These are phyloP conservation scores for Cryphonectria carpinicola DNA, from an alignment of 2,329 filamentous ascomycete species.

Conservation along the genomic window DNA sequence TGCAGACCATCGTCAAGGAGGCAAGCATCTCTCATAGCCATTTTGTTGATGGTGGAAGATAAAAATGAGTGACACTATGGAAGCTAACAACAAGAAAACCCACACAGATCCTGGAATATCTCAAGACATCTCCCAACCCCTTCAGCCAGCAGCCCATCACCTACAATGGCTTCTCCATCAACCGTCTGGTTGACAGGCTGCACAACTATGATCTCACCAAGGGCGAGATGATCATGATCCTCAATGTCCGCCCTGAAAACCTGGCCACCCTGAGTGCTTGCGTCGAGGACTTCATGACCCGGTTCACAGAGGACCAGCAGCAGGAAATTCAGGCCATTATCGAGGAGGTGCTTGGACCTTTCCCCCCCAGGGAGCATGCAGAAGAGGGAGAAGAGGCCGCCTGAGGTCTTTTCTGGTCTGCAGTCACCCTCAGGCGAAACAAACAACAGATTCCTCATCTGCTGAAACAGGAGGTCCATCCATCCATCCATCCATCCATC, in stretches of 20 bases:
- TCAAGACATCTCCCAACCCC: conserved; percentile 58
- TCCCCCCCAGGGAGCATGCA: conserved; percentile 37
- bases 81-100: conserved; percentile 12
- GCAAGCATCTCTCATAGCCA: conserved; percentile 45
- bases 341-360: conserved; percentile 60
- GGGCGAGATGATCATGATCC: conserved; percentile 69
- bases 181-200: conserved; percentile 57
- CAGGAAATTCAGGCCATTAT: conserved; percentile 61
- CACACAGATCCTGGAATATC: conserved; percentile 62
- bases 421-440: no score
- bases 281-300: conserved; percentile 66
- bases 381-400: conserved; percentile 30
- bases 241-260: conserved; percentile 66
- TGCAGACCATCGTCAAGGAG: conserved; percentile 67
- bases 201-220: conserved; percentile 65
- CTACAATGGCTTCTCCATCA: conserved; percentile 58
- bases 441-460: not conserved
- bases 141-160: conserved; percentile 58
- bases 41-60: not conserved
- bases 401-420: not conserved
- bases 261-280: conserved; percentile 63
- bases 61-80: not conserved
- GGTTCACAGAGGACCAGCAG: conserved; percentile 64
- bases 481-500: not conserved
- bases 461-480: not conserved